Evolutionary conservation across 495 filamentous ascomycete genomes (phyloP).

Genomic region (Talaromyces proteolyticus): DNA sequence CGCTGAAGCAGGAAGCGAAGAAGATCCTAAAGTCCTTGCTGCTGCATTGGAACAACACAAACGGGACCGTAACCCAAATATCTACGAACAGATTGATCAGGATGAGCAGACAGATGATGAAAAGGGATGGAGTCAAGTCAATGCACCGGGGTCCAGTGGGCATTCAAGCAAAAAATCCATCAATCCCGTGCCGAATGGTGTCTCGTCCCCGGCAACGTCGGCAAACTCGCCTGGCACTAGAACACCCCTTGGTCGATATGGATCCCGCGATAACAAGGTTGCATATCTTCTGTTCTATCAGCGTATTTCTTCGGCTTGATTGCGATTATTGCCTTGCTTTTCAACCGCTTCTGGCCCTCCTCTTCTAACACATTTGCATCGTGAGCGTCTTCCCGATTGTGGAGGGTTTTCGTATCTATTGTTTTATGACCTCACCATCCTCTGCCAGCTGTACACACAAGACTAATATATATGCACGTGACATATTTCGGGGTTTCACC

Average conservation of each 20-base stretch:
- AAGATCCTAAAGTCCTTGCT: slow-evolving; percentile 65
- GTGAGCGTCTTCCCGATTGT: not conserved
- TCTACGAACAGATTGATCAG: slow-evolving; percentile 62
- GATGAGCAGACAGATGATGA: slow-evolving; percentile 52
- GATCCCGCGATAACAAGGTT: slow-evolving; percentile 86
- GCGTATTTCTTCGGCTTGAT: slow-evolving; percentile 39
- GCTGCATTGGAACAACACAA: slow-evolving; percentile 61
- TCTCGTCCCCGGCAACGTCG: slow-evolving; percentile 38
- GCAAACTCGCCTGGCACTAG: slow-evolving; percentile 48
- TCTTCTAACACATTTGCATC: not conserved
- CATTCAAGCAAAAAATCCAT: slow-evolving; percentile 57
- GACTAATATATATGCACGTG: not conserved
- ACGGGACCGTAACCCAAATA: slow-evolving; percentile 44
- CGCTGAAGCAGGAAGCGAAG: slow-evolving; percentile 76
- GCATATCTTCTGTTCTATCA: slow-evolving; percentile 97
- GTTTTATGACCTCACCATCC: not conserved
- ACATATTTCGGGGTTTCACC: not conserved
- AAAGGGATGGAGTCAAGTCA: slow-evolving; percentile 82
- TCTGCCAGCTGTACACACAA: not conserved
- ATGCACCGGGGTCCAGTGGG: slow-evolving; percentile 42
- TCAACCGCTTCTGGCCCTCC: not conserved
- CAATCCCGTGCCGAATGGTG: slow-evolving; percentile 59
- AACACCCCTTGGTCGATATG: slow-evolving; percentile 58
- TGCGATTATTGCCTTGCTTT: not conserved
- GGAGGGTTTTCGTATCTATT: not conserved